Percentiles rank a stretch among this genome's conserved stretches.
Conservation (phyloP, 306 rosid species). For the Senna siamea region DNA sequence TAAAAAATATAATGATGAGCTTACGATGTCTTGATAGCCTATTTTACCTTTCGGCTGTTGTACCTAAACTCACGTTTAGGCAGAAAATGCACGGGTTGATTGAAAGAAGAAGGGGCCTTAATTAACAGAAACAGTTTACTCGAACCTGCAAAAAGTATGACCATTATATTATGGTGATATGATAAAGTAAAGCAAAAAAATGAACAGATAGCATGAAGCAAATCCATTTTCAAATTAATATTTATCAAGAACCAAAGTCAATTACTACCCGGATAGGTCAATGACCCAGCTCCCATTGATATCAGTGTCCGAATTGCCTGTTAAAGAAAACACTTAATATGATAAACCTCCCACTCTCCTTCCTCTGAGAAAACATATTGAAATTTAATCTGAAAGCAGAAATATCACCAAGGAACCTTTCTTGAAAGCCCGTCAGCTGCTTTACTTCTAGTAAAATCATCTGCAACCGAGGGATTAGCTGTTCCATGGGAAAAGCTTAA, state of each 20-base stretch:
- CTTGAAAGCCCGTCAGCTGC: constrained; percentile 73
- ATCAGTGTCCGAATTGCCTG: constrained; percentile 83
- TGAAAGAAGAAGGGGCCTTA: constrained; percentile 80
- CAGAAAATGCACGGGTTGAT: constrained; percentile 81
- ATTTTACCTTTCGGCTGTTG: constrained; percentile 70
- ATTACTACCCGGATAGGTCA: constrained; percentile 66
- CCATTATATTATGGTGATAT: constrained; percentile 6
- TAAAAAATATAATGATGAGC: not conserved
- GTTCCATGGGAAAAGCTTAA: constrained; percentile 54
- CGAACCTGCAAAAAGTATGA: constrained; percentile 52
- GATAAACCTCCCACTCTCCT: constrained; percentile 10
- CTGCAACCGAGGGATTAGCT: constrained; percentile 31
- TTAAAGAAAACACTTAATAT: constrained; percentile 37
- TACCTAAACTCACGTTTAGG: constrained; percentile 85
- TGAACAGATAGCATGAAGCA: constrained; percentile 4
- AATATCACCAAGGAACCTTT: constrained; percentile 54
- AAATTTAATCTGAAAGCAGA: constrained; percentile 33
- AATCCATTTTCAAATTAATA: constrained; percentile 6
- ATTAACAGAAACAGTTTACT: constrained; percentile 76
- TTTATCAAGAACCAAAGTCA: constrained; percentile 17
- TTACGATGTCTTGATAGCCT: not conserved
- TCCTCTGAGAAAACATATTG: constrained; percentile 22
- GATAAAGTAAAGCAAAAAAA: constrained; percentile 29
- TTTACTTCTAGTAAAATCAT: constrained; percentile 67
- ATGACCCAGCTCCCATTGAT: constrained; percentile 79